Base-by-base conservation (phyloP, 2,329 filamentous ascomycete genomes). In the Alternaria panax region DNA sequence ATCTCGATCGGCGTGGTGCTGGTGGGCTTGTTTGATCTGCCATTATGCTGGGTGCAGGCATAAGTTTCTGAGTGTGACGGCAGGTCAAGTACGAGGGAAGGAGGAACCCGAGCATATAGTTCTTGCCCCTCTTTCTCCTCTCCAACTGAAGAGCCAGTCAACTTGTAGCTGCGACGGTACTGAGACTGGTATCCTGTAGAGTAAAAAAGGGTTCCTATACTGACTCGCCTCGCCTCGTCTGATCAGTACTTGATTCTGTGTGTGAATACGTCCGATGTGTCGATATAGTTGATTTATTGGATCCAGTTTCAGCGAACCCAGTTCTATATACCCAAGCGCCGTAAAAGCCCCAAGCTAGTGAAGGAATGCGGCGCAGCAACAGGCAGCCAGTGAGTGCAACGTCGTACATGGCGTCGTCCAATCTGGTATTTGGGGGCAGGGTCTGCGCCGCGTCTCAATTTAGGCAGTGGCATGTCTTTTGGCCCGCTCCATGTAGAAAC, bases 341-440 rank as follows among this genome's bases (percentile, higher is more conserved):
- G n/a, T n/a, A n/a, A n/a, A n/a, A n/a, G n/a, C n/a, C n/a, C n/a
- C n/a, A n/a, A 34, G 14, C 36, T 48, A 25, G 20, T 36, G 45
- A 41, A 41, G 38, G 38, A 41, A 41, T 24, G 45, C 45, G 45
- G 45, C 45, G 45, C 28, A 48, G 28, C 45, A 48, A 9, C 45
- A 48, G 45, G 32, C 38, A 41, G 38, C 11, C 20, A 41, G 38
- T 20, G 38, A 20, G 20, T 12, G 30, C 18, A 48, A 36, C 45
- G 45, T 48, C 45, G 28, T 48, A 48, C 45, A 48, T 48, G 45
- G 45, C 45, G 45, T 36, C 25, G 7, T 34, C 45, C 30, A 48
- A 48, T 48, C 45, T 24, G 30, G 14, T 22, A 22, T 48, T 25
- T 14, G 11, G 14, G 22, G 20, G 20, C 16, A 48, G 14, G 14